Evolutionary conservation across 495 filamentous ascomycete genomes (phyloP).

Genomic region (Podospora bellae-mahoneyi): DNA sequence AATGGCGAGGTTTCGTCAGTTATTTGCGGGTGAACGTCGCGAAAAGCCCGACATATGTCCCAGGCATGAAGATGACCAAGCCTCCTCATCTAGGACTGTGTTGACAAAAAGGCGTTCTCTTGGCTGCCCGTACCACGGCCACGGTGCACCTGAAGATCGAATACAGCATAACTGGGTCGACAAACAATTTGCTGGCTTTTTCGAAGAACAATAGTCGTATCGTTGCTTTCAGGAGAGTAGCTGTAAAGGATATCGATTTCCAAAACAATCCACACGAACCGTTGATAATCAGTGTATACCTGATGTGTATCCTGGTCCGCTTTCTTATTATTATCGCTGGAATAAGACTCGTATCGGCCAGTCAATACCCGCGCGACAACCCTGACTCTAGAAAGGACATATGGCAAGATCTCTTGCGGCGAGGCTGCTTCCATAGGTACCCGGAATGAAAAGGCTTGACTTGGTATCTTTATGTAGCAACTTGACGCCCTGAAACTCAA

Average conservation of each 20-base stretch:
- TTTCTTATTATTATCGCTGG: background rate
- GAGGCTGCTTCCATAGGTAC: background rate
- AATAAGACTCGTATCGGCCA: background rate
- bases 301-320: background rate
- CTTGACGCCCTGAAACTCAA: background rate
- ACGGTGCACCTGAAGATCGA: background rate
- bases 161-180: background rate
- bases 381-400: background rate
- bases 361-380: background rate
- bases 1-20: too few species aligned
- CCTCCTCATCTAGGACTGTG: background rate
- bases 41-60: background rate
- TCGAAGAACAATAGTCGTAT: background rate
- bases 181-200: conserved; percentile 3
- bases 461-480: background rate
- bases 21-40: background rate
- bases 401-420: too few species aligned
- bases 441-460: background rate
- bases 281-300: background rate
- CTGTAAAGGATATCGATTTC: too few species aligned
- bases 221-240: too few species aligned
- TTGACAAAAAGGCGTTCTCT: background rate
- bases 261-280: background rate
- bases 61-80: background rate
- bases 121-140: too few species aligned